Evolutionary conservation across 331 rosid species (phyloP), one percentile per base, ranked within the genome.

Genomic region (Arachis monticola): DNA sequence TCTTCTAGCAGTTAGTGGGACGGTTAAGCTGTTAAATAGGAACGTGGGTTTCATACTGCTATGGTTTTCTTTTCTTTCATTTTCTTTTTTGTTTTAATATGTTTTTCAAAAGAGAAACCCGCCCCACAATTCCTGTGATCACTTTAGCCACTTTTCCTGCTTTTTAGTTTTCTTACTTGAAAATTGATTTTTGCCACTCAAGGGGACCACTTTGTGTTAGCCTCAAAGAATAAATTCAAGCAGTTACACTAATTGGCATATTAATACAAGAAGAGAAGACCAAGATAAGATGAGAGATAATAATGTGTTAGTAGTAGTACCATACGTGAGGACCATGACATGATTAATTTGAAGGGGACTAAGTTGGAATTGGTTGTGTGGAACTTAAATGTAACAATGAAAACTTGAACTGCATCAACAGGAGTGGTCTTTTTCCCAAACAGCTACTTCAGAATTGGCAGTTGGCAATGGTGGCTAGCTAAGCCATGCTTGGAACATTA

Each of bases 41-140:
- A 76, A 88, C 88, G 87, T 87, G 87, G 84, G 90, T 85, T 86
- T 88, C 82, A 53, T 77, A 53, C 74, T 85, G 69, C 48, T 66
- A 35, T 35, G 40, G 40, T 72, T 61, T 64, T 47, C 7, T 45
- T 44, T 12, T 59, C 30, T 27, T 27, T 27, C 30, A 27, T 27
- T 27, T 27, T 27, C 30, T 27, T 27, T 27, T 27, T 27, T 27
- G 30, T 27, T 27, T 27, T 27, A 27, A 73, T 77, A 38, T 57
- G 58, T 75, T 88, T 92, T 92, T 91, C 89, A 90, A 94, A 92
- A 85, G 94, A 88, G 87, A 85, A 52, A 72, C 97, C 97, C 92
- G 96, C 97, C 91, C 79, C 79, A 78, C 78, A 80, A 77, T 75
- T 84, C 88, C 60, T 86, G 97, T 90, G 99, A 90, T 93, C 89